Evolutionary conservation across 768 basidiomycete genomes (phyloP), one percentile per base, ranked within the genome.

Genomic region (Leccinum incarnatum): DNA sequence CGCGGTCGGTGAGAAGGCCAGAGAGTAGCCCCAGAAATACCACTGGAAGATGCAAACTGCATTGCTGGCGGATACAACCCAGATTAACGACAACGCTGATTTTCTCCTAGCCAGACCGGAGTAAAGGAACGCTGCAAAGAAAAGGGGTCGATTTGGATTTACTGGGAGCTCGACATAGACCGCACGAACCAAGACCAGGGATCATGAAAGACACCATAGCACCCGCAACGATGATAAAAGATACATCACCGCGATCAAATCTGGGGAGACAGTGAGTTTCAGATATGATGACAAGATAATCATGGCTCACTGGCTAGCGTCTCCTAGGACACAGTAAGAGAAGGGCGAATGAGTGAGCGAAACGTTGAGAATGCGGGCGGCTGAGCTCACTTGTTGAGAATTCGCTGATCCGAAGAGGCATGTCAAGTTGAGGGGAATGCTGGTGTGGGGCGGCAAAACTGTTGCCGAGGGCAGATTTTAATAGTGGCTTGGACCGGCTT

Each of bases 1-100:
- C 4, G 87, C 86, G 2, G 88, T 79, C 2, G 86, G 79, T 3
- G 91, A 92, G 75, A 95, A 95, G 1, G 91, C 89, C 32, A 95
- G 79, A 1, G 83, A 89, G 75, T 94, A 95, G 72, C 87, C 87
- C 86, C 87, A 88, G 73, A 86, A 79, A 71, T 82, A 93, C 90
- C 90, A 92, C 67, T 89, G 87, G 71, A 91, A 86, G 58, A 91
- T 86, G 61, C 84, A 84, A 61, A 91, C 78, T 7, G 87, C 88
- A 65, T 91, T 91, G 65, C 83, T 81, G 5, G 87, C 87, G 37
- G 82, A 78, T 58, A 88, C 86, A 11, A 80, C 85, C 88, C 88
- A 91, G 53, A 91, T 84, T 17, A 92, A 72, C 27, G 88, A 83
- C 19, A 92, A 66, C 23, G 79, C 88, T 73, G 79, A 80, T 74